Conservation (phyloP, 1,284 basidiomycete species). For the Pascua sp. region DNA sequence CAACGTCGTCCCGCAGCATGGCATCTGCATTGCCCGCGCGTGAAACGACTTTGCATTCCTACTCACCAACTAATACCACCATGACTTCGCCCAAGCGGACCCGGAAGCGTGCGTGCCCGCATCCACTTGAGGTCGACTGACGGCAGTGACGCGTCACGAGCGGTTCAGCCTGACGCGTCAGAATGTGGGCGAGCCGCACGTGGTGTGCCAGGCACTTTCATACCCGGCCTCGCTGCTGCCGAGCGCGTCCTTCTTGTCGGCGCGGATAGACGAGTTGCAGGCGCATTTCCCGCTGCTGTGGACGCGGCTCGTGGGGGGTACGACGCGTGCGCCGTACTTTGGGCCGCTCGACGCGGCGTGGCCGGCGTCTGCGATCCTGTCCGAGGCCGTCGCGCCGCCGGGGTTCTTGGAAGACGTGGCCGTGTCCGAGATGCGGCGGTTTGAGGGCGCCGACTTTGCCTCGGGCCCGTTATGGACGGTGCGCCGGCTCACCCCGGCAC, state of each 20-base stretch:
- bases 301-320: constrained; percentile 10
- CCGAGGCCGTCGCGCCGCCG: not conserved
- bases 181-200: constrained; percentile 19
- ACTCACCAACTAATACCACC: too few species aligned
- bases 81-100: too few species aligned
- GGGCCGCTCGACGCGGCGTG: not conserved
- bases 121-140: not conserved
- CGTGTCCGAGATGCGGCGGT: not conserved
- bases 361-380: not conserved
- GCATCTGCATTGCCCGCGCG: too few species aligned
- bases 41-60: too few species aligned
- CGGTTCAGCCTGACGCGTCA: constrained; percentile 30
- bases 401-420: not conserved
- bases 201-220: constrained; percentile 17
- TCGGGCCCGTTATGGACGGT: constrained; percentile 5
- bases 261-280: constrained; percentile 26
- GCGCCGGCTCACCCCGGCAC: not conserved
- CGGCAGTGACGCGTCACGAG: constrained; percentile 25
- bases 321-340: not conserved
- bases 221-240: constrained; percentile 21
- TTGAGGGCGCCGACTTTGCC: not conserved
- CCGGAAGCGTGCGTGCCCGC: too few species aligned
- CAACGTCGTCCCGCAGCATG: too few species aligned
- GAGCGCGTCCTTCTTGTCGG: constrained; percentile 8
- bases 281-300: constrained; percentile 27